phyloP scores from a whole-genome alignment of 331 rosid species.

The Arachis monticola region DNA sequence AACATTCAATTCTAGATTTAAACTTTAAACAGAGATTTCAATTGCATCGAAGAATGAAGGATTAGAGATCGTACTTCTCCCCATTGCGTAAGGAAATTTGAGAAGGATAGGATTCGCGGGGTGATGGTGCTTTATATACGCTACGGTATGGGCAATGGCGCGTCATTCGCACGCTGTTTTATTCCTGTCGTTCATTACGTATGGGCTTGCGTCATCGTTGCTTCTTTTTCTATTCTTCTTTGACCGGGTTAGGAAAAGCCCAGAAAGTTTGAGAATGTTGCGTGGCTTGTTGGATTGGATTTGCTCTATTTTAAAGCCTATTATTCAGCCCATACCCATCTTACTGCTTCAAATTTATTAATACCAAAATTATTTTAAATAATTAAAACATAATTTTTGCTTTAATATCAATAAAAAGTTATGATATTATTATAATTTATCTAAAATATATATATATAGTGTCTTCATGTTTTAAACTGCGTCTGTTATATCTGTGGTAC shows the following conservation, averaged over 20 bases:
- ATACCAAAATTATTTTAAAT: no score
- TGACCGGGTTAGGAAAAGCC: background rate
- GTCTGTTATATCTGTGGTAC: no score
- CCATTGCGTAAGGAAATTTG: background rate
- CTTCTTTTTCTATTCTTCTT: background rate
- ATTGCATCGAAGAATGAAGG: background rate
- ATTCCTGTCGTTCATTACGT: background rate
- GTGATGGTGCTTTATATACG: constrained; percentile 17
- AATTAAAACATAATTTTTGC: no score
- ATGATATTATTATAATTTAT: no score
- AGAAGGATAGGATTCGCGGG: background rate
- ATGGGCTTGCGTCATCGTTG: background rate
- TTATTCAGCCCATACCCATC: background rate
- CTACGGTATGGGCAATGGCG: background rate
- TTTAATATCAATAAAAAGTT: no score
- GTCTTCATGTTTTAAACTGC: no score
- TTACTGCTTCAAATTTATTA: background rate
- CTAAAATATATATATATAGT: no score
- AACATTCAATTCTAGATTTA: no score
- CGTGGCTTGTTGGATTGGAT: background rate
- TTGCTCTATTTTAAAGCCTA: background rate
- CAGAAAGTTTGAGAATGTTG: background rate
- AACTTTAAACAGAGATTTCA: no score
- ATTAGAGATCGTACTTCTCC: constrained; percentile 27
- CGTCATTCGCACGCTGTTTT: background rate